Conservation (phyloP, 208 protist genomes). For the Acanthamoeba castellanii region DNA sequence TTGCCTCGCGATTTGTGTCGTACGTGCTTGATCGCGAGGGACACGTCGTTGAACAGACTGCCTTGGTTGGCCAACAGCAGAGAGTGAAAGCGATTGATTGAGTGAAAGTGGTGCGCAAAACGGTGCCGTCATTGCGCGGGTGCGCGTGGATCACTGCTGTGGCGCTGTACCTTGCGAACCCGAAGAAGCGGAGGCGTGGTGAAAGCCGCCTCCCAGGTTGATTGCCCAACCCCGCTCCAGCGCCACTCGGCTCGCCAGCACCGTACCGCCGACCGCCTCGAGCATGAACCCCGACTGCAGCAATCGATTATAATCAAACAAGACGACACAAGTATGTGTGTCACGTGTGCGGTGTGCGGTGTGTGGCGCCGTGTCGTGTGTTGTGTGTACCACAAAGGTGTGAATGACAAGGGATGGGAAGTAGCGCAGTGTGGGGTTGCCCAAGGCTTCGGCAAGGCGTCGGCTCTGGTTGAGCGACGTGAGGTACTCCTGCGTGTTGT, state of each 20-base stretch:
- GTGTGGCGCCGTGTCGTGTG: too few relatives aligned
- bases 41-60: background rate
- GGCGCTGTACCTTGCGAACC: background rate
- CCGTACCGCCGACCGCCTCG: conserved; percentile 1
- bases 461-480: background rate
- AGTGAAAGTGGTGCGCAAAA: too few relatives aligned
- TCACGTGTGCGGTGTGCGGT: too few relatives aligned
- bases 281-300: conserved; percentile 20
- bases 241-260: conserved; percentile 11
- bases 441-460: background rate
- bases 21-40: background rate
- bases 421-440: background rate
- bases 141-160: too few relatives aligned
- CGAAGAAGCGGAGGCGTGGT: background rate
- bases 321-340: too few relatives aligned
- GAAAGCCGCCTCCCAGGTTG: background rate
- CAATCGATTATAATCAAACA: background rate
- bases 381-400: conserved; percentile 23
- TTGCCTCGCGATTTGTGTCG: background rate
- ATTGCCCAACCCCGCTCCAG: conserved; percentile 11
- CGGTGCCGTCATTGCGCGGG: too few relatives aligned
- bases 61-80: background rate
- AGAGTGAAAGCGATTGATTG: too few relatives aligned
- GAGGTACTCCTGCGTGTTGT: conserved; percentile 20
- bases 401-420: conserved; percentile 33